phyloP scores from a whole-genome alignment of 2,329 filamentous ascomycete species.

The Cladosporium sp. region DNA sequence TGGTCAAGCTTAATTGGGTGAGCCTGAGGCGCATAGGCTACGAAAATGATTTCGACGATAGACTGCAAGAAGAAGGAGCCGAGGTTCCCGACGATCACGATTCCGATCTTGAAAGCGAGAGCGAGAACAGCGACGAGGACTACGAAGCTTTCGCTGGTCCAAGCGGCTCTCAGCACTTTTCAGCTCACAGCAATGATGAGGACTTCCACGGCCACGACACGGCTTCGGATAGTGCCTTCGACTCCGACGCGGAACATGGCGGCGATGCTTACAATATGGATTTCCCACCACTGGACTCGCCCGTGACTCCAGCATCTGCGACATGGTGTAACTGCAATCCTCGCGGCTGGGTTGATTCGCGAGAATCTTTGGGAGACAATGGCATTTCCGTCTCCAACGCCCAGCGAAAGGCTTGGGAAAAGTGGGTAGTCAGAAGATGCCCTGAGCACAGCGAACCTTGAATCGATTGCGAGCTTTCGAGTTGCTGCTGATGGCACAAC shows the following conservation, averaged over 20 bases:
- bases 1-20: conserved; percentile 62
- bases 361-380: conserved; percentile 53
- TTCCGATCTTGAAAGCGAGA: conserved; percentile 46
- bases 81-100: conserved; percentile 52
- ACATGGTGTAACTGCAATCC: conserved; percentile 51
- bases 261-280: conserved; percentile 47
- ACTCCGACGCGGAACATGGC: conserved; percentile 43
- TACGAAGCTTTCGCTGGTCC: conserved; percentile 27
- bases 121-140: conserved; percentile 35
- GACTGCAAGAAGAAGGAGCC: conserved; percentile 40
- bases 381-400: conserved; percentile 49
- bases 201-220: conserved; percentile 5
- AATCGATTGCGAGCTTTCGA: neutral
- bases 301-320: conserved; percentile 49
- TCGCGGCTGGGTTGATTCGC: conserved; percentile 41
- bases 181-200: conserved; percentile 27
- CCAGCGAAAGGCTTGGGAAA: conserved; percentile 59
- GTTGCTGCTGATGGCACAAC: neutral
- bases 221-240: conserved; percentile 26
- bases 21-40: conserved; percentile 65
- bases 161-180: conserved; percentile 13
- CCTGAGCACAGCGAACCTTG: conserved; percentile 39
- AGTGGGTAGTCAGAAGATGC: conserved; percentile 56
- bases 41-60: conserved; percentile 54
- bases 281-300: conserved; percentile 47